phyloP scores from a whole-genome alignment of 2,329 filamentous ascomycete species.

The Aspergillus fischeri region DNA sequence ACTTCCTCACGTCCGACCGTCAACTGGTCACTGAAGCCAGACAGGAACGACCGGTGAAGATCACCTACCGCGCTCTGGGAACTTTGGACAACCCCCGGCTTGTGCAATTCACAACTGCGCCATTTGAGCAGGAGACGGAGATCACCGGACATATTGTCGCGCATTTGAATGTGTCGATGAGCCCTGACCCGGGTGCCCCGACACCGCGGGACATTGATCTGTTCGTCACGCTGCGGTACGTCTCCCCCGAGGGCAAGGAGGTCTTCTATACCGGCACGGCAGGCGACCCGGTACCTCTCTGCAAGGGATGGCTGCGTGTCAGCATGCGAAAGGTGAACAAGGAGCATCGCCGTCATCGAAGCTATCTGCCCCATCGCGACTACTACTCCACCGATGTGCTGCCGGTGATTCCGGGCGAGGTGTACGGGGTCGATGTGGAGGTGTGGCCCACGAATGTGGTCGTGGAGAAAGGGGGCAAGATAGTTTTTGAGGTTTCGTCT shows the following conservation, averaged over 20 bases:
- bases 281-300: conserved; percentile 51
- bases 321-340: conserved; percentile 48
- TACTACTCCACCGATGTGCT: conserved; percentile 47
- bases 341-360: conserved; percentile 41
- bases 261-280: conserved; percentile 54
- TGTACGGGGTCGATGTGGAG: conserved; percentile 49
- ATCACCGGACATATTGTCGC: too few species aligned
- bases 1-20: too few species aligned
- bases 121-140: too few species aligned
- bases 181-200: too few species aligned
- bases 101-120: too few species aligned
- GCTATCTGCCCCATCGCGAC: conserved; percentile 48
- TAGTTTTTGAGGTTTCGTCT: conserved; percentile 31
- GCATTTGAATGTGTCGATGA: too few species aligned
- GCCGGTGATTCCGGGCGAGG: conserved; percentile 47
- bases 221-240: conserved; percentile 45
- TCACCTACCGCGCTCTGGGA: too few species aligned
- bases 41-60: too few species aligned
- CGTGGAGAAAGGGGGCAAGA: conserved; percentile 28
- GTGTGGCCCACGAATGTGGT: conserved; percentile 39
- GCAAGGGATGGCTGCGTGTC: conserved; percentile 54
- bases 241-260: conserved; percentile 48
- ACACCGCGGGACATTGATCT: too few species aligned
- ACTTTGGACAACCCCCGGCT: too few species aligned
- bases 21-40: too few species aligned